phyloP scores from a whole-genome alignment of 2,329 filamentous ascomycete genomes.

The Dothideomycetidae sp. region DNA sequence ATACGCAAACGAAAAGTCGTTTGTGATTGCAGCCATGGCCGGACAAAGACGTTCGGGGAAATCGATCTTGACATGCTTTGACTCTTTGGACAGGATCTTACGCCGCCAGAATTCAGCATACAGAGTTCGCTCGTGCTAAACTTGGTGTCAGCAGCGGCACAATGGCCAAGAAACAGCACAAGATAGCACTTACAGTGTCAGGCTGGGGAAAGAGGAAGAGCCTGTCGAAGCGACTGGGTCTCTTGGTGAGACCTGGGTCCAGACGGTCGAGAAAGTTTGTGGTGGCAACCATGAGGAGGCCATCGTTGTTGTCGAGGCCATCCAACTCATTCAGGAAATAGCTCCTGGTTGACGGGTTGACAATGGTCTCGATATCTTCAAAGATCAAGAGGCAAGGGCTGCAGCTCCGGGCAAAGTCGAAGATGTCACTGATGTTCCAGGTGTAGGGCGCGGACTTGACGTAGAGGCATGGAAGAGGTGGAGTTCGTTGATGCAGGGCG shows the following conservation, averaged over 20 bases:
- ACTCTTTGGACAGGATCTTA: conserved; percentile 28
- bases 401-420: conserved; percentile 44
- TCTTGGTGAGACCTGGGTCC: conserved; percentile 49
- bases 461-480: conserved; percentile 26
- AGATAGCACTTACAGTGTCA: not conserved
- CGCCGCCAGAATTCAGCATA: conserved; percentile 53
- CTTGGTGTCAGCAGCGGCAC: conserved; percentile 15
- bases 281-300: conserved; percentile 45
- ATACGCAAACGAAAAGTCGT: conserved; percentile 55
- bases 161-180: conserved; percentile 22
- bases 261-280: conserved; percentile 43
- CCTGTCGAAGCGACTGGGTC: conserved; percentile 51
- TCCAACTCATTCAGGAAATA: conserved; percentile 65
- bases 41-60: conserved; percentile 45
- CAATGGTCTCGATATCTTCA: conserved; percentile 56
- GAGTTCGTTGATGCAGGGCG: conserved; percentile 25
- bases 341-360: conserved; percentile 44
- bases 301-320: conserved; percentile 53
- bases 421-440: conserved; percentile 39
- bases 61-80: conserved; percentile 42
- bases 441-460: conserved; percentile 23
- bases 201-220: conserved; percentile 47
- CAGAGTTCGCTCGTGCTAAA: conserved; percentile 37
- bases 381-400: conserved; percentile 58
- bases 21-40: conserved; percentile 47